Evolutionary conservation across 179 eudicot genomes (phyloP).

Genomic region (Patellifolia procumbens): DNA sequence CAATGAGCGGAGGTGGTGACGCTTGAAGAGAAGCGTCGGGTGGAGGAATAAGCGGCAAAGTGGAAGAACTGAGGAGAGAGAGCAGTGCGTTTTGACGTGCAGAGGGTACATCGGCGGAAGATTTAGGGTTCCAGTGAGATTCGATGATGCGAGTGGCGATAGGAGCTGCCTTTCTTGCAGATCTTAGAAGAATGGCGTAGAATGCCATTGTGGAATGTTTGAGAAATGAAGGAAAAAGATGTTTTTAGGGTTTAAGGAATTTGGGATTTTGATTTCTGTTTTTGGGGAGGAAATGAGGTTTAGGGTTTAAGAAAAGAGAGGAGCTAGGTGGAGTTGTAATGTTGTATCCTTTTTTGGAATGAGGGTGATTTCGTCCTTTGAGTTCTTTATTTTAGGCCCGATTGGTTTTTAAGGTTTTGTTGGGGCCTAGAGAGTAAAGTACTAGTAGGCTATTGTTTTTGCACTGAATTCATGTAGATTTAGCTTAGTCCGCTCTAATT

Average conservation of each 20-base stretch:
- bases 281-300: background rate
- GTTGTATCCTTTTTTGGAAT: no score
- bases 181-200: constrained; percentile 39
- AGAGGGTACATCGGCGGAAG: constrained; percentile 36
- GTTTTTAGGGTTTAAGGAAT: constrained; percentile 23
- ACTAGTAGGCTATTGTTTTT: no score
- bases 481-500: no score
- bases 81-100: constrained; percentile 36
- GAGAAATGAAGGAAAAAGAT: background rate
- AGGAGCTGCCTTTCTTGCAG: constrained; percentile 38
- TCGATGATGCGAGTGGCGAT: constrained; percentile 32
- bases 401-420: no score
- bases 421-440: no score
- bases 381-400: no score
- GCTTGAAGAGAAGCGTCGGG: constrained; percentile 22
- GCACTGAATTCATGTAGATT: no score
- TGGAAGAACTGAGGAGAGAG: constrained; percentile 25
- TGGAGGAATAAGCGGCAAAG: constrained; percentile 20
- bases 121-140: constrained; percentile 30
- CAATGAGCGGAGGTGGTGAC: constrained; percentile 38
- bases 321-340: no score
- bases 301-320: constrained; percentile 25
- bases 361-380: background rate
- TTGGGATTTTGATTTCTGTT: background rate
- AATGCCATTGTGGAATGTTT: constrained; percentile 40